A percentile compares a stretch with the other conserved stretches of the same genome.
These are phyloP conservation scores for Metschnikowia drakensbergensis DNA, from an alignment of 805 yeast species.

Conservation along the genomic window DNA sequence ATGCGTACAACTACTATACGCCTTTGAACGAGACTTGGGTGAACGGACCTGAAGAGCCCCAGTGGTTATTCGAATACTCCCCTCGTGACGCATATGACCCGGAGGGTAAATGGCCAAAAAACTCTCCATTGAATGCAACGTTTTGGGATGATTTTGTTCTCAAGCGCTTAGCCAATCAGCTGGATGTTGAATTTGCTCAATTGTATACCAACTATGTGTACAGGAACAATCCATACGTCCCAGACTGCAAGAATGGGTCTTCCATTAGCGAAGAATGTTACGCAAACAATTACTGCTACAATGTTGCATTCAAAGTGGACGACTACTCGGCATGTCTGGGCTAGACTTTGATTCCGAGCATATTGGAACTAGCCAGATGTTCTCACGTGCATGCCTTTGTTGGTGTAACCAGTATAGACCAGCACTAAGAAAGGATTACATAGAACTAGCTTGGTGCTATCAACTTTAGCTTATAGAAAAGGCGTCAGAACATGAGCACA, in stretches of 20 bases:
- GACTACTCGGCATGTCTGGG: conserved; percentile 13
- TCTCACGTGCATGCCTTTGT: too few species aligned
- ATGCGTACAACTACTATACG: conserved; percentile 57
- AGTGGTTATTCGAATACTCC: conserved; percentile 61
- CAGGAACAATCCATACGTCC: conserved; percentile 54
- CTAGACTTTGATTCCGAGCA: neutral
- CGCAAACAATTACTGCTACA: conserved; percentile 17
- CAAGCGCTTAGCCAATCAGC: conserved; percentile 33
- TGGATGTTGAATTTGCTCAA: conserved; percentile 45
- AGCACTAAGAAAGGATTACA: too few species aligned
- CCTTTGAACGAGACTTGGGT: conserved; percentile 54
- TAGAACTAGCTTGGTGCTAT: too few species aligned
- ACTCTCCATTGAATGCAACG: conserved; percentile 60
- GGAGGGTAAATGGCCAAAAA: conserved; percentile 51
- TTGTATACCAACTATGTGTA: conserved; percentile 46
- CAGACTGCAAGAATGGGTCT: conserved; percentile 25
- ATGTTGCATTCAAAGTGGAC: conserved; percentile 16
- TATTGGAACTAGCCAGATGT: too few species aligned
- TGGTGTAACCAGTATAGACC: too few species aligned
- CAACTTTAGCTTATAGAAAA: too few species aligned
- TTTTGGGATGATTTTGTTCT: conserved; percentile 61
- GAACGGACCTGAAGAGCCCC: conserved; percentile 53
- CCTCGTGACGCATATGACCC: conserved; percentile 57
- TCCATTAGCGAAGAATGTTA: conserved; percentile 11
- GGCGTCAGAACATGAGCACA: too few species aligned